These are phyloP conservation scores for Penicillium expansum DNA, from an alignment of 2,329 filamentous ascomycete genomes.

Conservation along the genomic window DNA sequence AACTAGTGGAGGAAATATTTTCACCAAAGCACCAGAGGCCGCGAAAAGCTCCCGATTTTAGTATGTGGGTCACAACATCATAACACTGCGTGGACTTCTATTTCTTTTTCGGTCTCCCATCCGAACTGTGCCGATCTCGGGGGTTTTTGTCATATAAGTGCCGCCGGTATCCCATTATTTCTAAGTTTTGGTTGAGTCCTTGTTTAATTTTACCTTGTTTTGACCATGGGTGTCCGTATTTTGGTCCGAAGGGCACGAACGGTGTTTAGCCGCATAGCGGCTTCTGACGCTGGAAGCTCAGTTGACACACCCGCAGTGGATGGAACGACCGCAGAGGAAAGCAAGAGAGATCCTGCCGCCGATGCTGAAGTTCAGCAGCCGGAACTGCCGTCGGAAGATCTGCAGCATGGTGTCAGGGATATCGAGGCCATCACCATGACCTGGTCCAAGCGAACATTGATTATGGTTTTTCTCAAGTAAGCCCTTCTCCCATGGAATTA, in stretches of 20 bases:
- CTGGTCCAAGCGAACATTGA: conserved; percentile 39
- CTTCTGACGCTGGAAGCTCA: neutral
- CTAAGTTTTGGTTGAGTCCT: no score
- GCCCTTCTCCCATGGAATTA: neutral
- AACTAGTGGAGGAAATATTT: neutral
- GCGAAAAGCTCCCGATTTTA: neutral
- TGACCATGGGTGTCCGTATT: neutral
- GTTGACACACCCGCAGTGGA: neutral
- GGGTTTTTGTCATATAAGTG: neutral
- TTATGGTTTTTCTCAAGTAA: conserved; percentile 3
- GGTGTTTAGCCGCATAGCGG: neutral
- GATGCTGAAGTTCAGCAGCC: neutral
- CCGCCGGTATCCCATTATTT: neutral
- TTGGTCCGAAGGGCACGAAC: neutral
- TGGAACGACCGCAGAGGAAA: neutral
- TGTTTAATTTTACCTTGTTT: neutral
- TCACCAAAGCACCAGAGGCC: neutral
- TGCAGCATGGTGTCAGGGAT: conserved; percentile 42
- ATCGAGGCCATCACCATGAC: conserved; percentile 46
- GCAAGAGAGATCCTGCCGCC: neutral
- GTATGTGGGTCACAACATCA: neutral
- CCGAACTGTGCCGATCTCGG: neutral
- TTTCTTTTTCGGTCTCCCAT: neutral
- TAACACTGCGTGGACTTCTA: neutral
- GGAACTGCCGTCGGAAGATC: conserved; percentile 8